phyloP scores from a whole-genome alignment of 2,329 filamentous ascomycete species.

The Xylariaceae sp. region DNA sequence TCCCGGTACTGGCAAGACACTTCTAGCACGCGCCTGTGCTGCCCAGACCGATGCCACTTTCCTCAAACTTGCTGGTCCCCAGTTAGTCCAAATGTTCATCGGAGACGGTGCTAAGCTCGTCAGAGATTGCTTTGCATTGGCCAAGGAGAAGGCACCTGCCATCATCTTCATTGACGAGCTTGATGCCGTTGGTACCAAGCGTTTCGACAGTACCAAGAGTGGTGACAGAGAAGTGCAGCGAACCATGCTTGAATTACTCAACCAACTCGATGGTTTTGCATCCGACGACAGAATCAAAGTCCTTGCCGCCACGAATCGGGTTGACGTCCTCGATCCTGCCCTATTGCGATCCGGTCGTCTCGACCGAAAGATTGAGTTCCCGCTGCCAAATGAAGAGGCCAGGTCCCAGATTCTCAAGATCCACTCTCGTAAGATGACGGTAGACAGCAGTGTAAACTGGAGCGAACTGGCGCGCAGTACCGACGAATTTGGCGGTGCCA shows the following conservation, averaged over 20 bases:
- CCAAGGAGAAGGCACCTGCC: constrained; percentile 96
- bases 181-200: constrained; percentile 96
- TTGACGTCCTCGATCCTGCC: constrained; percentile 89
- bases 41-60: constrained; percentile 98
- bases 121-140: constrained; percentile 92
- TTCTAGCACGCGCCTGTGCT: constrained; percentile 90
- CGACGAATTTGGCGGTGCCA: constrained; percentile 95
- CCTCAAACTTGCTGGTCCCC: constrained; percentile 94
- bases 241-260: constrained; percentile 97
- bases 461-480: constrained; percentile 90
- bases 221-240: constrained; percentile 97
- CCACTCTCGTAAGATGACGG: constrained; percentile 96
- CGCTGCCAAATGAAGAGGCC: constrained; percentile 94
- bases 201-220: constrained; percentile 97
- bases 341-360: constrained; percentile 86
- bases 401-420: constrained; percentile 96
- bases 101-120: constrained; percentile 97
- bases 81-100: constrained; percentile 99
- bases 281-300: constrained; percentile 97
- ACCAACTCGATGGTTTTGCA: constrained; percentile 96
- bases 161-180: constrained; percentile 99
- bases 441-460: constrained; percentile 93
- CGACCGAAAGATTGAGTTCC: constrained; percentile 97
- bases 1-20: constrained; percentile 83
- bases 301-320: constrained; percentile 86